Evolutionary conservation across 345 rosid genomes (phyloP).

Genomic region (Ceriops tagal): DNA sequence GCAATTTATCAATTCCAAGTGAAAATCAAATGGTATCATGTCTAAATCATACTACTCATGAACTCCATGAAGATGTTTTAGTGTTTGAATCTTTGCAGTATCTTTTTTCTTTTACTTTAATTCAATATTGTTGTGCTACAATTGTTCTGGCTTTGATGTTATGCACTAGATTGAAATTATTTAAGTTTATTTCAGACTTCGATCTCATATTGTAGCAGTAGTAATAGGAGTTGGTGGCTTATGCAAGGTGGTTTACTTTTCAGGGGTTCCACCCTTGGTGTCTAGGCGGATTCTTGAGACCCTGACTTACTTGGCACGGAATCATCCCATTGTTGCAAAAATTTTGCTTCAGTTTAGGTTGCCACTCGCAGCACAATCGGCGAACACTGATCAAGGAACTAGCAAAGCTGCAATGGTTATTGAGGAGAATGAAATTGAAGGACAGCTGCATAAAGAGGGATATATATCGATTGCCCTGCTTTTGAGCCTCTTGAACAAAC

Average conservation of each 20-base stretch:
- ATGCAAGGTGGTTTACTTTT: constrained; percentile 7
- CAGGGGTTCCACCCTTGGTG: constrained; percentile 90
- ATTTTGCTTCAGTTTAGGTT: constrained; percentile 67
- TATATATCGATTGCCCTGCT: constrained; percentile 65
- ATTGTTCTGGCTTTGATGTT: too few relatives aligned
- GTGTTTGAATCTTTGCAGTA: too few relatives aligned
- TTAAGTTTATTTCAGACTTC: too few relatives aligned
- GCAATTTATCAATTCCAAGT: too few relatives aligned
- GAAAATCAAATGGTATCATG: too few relatives aligned
- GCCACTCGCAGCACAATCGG: constrained; percentile 41
- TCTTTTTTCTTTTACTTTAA: too few relatives aligned
- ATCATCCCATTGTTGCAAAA: constrained; percentile 79
- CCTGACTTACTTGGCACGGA: constrained; percentile 76
- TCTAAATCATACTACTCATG: too few relatives aligned
- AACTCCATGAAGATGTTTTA: too few relatives aligned
- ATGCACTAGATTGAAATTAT: too few relatives aligned
- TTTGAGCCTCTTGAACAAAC: constrained; percentile 84
- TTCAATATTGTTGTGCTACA: too few relatives aligned
- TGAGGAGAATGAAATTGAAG: constrained; percentile 41
- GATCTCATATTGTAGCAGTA: background rate
- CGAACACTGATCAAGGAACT: constrained; percentile 35
- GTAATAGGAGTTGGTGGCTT: background rate
- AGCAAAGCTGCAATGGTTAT: constrained; percentile 68
- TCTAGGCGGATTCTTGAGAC: constrained; percentile 91
- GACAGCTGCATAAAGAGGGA: constrained; percentile 40